Conservation (phyloP, 2,329 filamentous ascomycete genomes). For the Diaporthe eres region DNA sequence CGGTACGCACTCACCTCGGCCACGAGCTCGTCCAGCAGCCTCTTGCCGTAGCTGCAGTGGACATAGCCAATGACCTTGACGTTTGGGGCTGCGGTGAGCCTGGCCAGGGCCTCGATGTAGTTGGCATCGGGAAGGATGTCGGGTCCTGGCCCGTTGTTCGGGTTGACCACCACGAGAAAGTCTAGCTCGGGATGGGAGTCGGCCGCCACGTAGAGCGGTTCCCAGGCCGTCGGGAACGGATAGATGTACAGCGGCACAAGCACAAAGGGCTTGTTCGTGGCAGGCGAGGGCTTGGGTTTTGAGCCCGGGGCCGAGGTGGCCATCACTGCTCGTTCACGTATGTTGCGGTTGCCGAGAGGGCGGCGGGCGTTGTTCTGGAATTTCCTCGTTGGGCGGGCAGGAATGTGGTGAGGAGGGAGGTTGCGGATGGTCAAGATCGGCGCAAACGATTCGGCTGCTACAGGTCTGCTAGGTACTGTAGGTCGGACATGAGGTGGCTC, state of each 20-base stretch:
- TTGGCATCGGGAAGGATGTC: conserved; percentile 47
- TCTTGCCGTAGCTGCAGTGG: conserved; percentile 49
- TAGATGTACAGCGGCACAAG: conserved; percentile 54
- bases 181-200: conserved; percentile 44
- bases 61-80: conserved; percentile 51
- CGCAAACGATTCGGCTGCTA: conserved; percentile 4
- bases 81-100: conserved; percentile 46
- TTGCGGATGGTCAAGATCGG: neutral
- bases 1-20: conserved; percentile 61
- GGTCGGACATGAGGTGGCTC: conserved; percentile 9
- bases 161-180: conserved; percentile 52
- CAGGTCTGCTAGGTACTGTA: neutral
- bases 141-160: conserved; percentile 50
- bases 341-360: conserved; percentile 11
- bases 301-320: conserved; percentile 13
- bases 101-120: conserved; percentile 47
- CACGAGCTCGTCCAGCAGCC: conserved; percentile 43
- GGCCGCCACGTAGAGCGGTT: conserved; percentile 48
- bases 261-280: conserved; percentile 44
- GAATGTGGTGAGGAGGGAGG: neutral
- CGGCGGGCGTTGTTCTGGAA: neutral
- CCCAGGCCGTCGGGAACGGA: conserved; percentile 48
- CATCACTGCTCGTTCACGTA: neutral
- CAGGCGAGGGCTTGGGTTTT: conserved; percentile 12
- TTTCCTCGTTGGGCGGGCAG: conserved; percentile 15